Percentiles rank a stretch among this genome's conserved stretches.
phyloP scores from a whole-genome alignment of 805 yeast genomes.

The Scheffersomyces coipomensis region DNA sequence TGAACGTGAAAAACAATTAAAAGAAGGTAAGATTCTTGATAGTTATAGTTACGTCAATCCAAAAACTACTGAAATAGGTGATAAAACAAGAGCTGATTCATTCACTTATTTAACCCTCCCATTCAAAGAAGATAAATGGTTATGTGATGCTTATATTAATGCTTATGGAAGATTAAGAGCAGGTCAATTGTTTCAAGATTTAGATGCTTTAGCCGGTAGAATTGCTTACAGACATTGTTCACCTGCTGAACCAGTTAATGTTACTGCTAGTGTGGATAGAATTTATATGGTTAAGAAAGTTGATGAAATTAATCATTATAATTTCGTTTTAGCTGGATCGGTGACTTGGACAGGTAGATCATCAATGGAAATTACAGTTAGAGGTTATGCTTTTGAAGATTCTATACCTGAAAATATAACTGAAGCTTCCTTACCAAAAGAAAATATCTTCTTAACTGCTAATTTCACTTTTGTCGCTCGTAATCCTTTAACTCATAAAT shows the following conservation, averaged over 20 bases:
- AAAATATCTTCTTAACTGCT: conserved; percentile 79
- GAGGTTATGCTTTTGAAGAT: conserved; percentile 74
- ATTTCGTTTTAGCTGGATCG: conserved; percentile 82
- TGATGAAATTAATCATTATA: conserved; percentile 71
- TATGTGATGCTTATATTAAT: conserved; percentile 84
- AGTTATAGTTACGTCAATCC: conserved; percentile 72
- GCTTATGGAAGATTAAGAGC: conserved; percentile 89
- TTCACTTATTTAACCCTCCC: conserved; percentile 71
- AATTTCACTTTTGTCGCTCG: conserved; percentile 95
- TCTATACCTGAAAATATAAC: conserved; percentile 51
- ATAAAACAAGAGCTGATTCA: conserved; percentile 76
- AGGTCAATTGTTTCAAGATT: conserved; percentile 91
- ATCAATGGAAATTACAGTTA: conserved; percentile 92
- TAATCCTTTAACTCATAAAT: conserved; percentile 86
- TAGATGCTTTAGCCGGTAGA: conserved; percentile 91
- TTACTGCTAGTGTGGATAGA: conserved; percentile 92
- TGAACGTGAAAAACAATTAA: conserved; percentile 67
- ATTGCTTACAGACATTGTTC: conserved; percentile 89
- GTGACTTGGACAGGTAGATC: conserved; percentile 95
- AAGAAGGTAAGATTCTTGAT: conserved; percentile 72
- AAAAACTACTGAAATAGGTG: conserved; percentile 65
- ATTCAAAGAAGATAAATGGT: conserved; percentile 77
- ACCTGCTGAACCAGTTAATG: conserved; percentile 96
- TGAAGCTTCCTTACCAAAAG: conserved; percentile 57
- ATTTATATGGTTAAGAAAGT: conserved; percentile 83